These are phyloP conservation scores for Lophiotrema nucula DNA, from an alignment of 495 filamentous ascomycete species.

Conservation along the genomic window DNA sequence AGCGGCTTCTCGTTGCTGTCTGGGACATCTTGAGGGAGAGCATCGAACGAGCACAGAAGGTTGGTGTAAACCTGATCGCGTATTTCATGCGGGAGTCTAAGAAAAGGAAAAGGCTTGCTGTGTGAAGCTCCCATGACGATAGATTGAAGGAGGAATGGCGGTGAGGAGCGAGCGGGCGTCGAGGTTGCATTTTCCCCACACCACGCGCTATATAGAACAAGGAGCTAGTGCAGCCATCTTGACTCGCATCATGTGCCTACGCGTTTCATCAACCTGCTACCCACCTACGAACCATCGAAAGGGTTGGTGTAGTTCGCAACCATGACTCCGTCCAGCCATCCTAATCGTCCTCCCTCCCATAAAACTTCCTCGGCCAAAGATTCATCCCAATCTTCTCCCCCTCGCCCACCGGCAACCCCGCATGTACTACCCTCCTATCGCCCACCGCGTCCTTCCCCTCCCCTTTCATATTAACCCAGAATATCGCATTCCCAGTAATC, in stretches of 20 bases:
- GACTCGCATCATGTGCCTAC: too few species aligned
- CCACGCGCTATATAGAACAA: too few species aligned
- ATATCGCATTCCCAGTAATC: slow-evolving; percentile 52
- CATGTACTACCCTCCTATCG: slow-evolving; percentile 49
- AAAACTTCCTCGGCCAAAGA: slow-evolving; percentile 46
- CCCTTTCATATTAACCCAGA: slow-evolving; percentile 51
- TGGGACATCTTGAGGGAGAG: background rate
- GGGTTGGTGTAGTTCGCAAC: too few species aligned
- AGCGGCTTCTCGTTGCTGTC: background rate
- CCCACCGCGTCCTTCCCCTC: slow-evolving; percentile 49
- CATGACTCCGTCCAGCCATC: too few species aligned
- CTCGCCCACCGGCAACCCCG: slow-evolving; percentile 48
- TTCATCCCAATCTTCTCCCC: slow-evolving; percentile 57
- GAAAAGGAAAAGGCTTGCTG: background rate
- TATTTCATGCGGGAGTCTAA: background rate
- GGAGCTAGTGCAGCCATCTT: too few species aligned
- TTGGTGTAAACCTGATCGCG: background rate
- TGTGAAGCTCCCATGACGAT: too few species aligned
- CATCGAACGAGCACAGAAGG: background rate
- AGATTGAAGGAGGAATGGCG: too few species aligned
- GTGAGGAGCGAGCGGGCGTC: too few species aligned
- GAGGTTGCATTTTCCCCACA: too few species aligned
- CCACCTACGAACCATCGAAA: too few species aligned
- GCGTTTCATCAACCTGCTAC: too few species aligned
- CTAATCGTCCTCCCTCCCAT: slow-evolving; percentile 4